Conservation (phyloP, 108 stramenopile genomes). For the Schizochytrium sp. region DNA sequence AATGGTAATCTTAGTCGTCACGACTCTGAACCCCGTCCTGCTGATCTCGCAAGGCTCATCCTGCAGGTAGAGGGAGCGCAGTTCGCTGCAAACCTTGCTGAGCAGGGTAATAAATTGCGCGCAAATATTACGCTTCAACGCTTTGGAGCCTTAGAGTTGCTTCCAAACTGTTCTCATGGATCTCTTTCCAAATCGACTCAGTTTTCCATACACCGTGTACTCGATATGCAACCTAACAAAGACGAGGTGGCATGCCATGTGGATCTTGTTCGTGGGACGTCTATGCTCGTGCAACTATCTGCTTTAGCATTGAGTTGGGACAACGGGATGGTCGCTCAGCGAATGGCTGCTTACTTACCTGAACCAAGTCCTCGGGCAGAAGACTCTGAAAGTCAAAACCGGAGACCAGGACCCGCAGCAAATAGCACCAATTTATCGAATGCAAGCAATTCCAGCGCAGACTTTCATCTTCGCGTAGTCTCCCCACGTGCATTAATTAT, state of each 20-base stretch:
- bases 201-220: neutral
- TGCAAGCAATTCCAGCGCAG: neutral
- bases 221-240: neutral
- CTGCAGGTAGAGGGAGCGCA: neutral
- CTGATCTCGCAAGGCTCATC: neutral
- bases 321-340: constrained; percentile 14
- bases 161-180: neutral
- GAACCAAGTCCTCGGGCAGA: neutral
- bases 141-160: neutral
- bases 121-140: neutral
- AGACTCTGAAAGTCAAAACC: neutral
- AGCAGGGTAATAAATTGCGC: neutral
- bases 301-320: neutral
- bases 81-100: neutral
- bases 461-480: constrained; percentile 31
- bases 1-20: neutral
- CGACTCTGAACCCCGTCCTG: neutral
- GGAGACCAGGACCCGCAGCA: too few species aligned
- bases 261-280: neutral
- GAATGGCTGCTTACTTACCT: neutral
- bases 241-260: constrained; percentile 32
- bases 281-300: constrained; percentile 18
- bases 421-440: too few species aligned
- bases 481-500: constrained; percentile 6
- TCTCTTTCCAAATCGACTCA: neutral